A percentile compares a stretch with the other conserved stretches of the same genome.
Evolutionary conservation across 495 filamentous ascomycete species (phyloP).

Genomic region (Diplogelasinospora grovesii): DNA sequence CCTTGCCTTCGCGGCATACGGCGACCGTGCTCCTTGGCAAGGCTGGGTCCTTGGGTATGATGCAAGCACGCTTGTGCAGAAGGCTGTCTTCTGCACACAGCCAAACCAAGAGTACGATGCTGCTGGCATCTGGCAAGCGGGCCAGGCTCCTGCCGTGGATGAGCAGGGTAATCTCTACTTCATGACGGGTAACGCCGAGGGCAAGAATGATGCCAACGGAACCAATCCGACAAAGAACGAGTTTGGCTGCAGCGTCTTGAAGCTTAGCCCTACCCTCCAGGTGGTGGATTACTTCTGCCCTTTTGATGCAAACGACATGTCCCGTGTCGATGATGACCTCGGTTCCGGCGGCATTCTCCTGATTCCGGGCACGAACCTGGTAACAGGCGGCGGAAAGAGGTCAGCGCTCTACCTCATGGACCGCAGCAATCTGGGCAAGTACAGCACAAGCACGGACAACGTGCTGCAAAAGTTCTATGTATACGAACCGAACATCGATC

Average conservation of each 20-base stretch:
- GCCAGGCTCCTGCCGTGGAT: neutral
- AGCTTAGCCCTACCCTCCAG: neutral
- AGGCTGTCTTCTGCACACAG: neutral
- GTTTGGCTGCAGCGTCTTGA: neutral
- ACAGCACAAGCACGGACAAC: neutral
- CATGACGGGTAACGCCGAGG: neutral
- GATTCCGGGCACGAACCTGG: neutral
- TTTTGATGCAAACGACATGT: neutral
- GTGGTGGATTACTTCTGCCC: neutral
- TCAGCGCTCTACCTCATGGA: neutral
- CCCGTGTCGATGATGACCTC: neutral
- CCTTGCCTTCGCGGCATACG: neutral
- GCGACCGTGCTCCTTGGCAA: neutral
- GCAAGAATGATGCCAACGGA: neutral
- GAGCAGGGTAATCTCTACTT: neutral
- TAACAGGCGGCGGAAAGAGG: neutral
- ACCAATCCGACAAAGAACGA: neutral
- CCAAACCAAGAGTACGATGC: neutral
- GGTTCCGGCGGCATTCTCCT: neutral
- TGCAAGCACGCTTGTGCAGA: neutral
- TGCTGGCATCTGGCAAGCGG: neutral
- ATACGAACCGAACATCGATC: neutral
- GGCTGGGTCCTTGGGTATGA: neutral
- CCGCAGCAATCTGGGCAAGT: neutral
- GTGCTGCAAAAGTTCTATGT: conserved; percentile 1